phyloP scores from a whole-genome alignment of 345 rosid genomes.

The Odontarrhena argentea region DNA sequence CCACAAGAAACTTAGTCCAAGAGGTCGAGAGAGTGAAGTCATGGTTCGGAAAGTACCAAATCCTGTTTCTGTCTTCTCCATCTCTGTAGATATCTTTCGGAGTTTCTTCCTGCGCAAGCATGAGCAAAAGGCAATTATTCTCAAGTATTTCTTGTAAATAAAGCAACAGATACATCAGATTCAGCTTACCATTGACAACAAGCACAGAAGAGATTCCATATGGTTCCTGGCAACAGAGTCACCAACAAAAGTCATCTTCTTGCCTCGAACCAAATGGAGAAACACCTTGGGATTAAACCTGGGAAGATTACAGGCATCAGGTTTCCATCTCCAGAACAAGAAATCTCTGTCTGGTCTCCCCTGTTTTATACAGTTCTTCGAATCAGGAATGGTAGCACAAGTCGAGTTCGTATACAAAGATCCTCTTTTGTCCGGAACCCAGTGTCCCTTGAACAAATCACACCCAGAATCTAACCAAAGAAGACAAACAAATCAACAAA shows the following conservation, averaged over 20 bases:
- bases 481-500: slow-evolving; percentile 1
- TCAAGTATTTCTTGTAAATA: slow-evolving; percentile 18
- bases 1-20: slow-evolving; percentile 69
- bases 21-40: slow-evolving; percentile 66
- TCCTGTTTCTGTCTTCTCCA: slow-evolving; percentile 56
- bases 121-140: slow-evolving; percentile 8
- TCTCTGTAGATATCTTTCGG: slow-evolving; percentile 59
- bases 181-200: slow-evolving; percentile 61
- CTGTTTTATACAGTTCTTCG: slow-evolving; percentile 70
- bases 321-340: slow-evolving; percentile 94
- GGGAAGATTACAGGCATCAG: slow-evolving; percentile 65
- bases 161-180: slow-evolving; percentile 8
- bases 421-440: slow-evolving; percentile 62
- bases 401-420: slow-evolving; percentile 63
- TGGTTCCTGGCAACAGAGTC: slow-evolving; percentile 93
- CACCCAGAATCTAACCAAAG: slow-evolving; percentile 47
- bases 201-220: slow-evolving; percentile 82
- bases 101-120: slow-evolving; percentile 58
- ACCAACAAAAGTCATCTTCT: slow-evolving; percentile 75
- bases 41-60: slow-evolving; percentile 68
- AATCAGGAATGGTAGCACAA: slow-evolving; percentile 68
- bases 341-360: slow-evolving; percentile 70
- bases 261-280: slow-evolving; percentile 60
- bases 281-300: slow-evolving; percentile 61
- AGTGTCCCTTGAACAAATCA: slow-evolving; percentile 64